phyloP scores from a whole-genome alignment of 1,284 basidiomycete species.

The Irpex lacteus region DNA sequence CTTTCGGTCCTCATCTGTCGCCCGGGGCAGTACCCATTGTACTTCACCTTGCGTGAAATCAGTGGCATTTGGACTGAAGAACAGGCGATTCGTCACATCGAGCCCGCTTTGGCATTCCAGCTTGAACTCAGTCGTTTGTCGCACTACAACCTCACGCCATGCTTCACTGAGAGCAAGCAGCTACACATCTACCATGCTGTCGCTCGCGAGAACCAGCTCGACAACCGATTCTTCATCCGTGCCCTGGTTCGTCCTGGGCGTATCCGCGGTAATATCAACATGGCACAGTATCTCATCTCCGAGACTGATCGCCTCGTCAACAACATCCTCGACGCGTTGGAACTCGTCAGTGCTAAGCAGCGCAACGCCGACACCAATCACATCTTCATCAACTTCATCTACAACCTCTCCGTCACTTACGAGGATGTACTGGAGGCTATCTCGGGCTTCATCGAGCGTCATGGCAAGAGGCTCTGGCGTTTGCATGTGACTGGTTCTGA shows the following conservation, averaged over 20 bases:
- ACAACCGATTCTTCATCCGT: slow-evolving; percentile 97
- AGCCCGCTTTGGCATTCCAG: slow-evolving; percentile 98
- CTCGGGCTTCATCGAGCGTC: slow-evolving; percentile 96
- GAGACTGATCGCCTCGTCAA: slow-evolving; percentile 98
- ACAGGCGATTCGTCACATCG: slow-evolving; percentile 96
- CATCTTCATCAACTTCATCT: slow-evolving; percentile 98
- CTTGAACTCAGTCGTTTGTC: slow-evolving; percentile 95
- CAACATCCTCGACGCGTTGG: slow-evolving; percentile 91
- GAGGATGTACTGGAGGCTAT: slow-evolving; percentile 96
- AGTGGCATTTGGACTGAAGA: slow-evolving; percentile 89
- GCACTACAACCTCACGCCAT: slow-evolving; percentile 94
- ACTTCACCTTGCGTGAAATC: slow-evolving; percentile 87
- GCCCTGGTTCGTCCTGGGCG: slow-evolving; percentile 95
- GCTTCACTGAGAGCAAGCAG: slow-evolving; percentile 92
- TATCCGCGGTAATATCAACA: slow-evolving; percentile 88
- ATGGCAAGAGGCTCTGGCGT: slow-evolving; percentile 97
- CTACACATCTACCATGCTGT: slow-evolving; percentile 97
- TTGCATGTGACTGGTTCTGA: slow-evolving; percentile 97
- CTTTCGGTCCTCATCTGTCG: slow-evolving; percentile 93
- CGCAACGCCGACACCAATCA: slow-evolving; percentile 94
- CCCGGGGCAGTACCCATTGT: slow-evolving; percentile 89
- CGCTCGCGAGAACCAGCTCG: slow-evolving; percentile 93
- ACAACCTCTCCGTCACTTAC: slow-evolving; percentile 92
- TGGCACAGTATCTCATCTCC: slow-evolving; percentile 94
- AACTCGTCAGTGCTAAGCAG: slow-evolving; percentile 85